These are phyloP conservation scores for Alternaria brassicae DNA, from an alignment of 2,329 filamentous ascomycete genomes.

Conservation along the genomic window DNA sequence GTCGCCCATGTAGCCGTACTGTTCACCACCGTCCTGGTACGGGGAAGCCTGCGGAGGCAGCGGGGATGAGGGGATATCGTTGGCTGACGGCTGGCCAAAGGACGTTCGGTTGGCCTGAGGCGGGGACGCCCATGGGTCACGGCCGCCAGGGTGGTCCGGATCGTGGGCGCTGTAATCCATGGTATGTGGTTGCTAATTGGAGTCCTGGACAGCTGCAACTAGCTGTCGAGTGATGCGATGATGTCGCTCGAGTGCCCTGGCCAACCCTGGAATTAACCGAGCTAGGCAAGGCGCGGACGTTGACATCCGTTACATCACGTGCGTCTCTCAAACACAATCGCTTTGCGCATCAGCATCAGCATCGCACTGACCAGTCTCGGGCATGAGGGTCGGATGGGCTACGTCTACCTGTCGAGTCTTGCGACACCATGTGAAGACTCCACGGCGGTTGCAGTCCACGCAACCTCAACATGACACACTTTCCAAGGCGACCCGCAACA, in stretches of 20 bases:
- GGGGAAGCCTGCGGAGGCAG: conserved; percentile 51
- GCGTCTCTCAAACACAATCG: conserved; percentile 18
- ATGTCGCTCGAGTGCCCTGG: conserved; percentile 21
- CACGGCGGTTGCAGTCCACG: conserved; percentile 41
- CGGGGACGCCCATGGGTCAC: conserved; percentile 70
- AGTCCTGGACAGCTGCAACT: conserved; percentile 26
- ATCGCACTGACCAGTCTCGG: conserved; percentile 27
- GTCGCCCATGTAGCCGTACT: conserved; percentile 47
- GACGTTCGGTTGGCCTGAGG: conserved; percentile 60
- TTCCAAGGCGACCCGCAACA: conserved; percentile 83
- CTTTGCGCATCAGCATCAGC: conserved; percentile 11
- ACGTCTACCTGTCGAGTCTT: conserved; percentile 44
- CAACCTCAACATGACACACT: conserved; percentile 45
- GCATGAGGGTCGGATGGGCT: conserved; percentile 46
- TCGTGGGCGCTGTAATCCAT: conserved; percentile 73
- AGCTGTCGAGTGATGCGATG: conserved; percentile 29
- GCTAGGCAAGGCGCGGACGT: conserved; percentile 39
- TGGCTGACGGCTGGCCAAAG: conserved; percentile 56
- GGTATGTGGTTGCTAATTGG: conserved; percentile 32
- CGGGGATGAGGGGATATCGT: conserved; percentile 51
- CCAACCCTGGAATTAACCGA: conserved; percentile 26
- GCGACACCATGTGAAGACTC: conserved; percentile 40
- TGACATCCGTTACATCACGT: conserved; percentile 36
- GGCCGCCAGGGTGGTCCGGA: conserved; percentile 63
- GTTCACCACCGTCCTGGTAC: conserved; percentile 45